Percentiles rank a stretch among this genome's conserved stretches.
Conservation (phyloP, 2,329 filamentous ascomycete genomes). For the Tolypocladium pustulatum region DNA sequence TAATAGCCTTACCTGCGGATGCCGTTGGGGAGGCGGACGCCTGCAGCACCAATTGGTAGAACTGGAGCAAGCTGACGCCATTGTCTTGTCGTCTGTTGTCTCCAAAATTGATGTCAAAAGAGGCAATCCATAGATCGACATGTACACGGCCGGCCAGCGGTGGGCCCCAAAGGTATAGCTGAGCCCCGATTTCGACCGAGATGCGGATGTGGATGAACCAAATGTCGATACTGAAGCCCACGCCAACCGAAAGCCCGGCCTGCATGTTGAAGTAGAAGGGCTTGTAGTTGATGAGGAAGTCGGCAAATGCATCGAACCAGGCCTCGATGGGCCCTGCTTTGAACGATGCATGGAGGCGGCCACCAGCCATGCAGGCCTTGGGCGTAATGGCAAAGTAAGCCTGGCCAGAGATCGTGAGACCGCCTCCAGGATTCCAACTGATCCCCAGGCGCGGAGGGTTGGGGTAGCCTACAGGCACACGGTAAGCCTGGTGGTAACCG, state of each 20-base stretch:
- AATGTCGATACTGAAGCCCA: slow-evolving; percentile 15
- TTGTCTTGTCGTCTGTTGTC: background rate
- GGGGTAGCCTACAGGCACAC: slow-evolving; percentile 23
- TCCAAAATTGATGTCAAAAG: slow-evolving; percentile 14
- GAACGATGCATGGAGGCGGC: slow-evolving; percentile 17
- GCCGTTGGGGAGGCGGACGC: background rate
- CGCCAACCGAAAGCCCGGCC: slow-evolving; percentile 15
- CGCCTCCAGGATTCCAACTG: slow-evolving; percentile 19
- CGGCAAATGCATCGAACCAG: slow-evolving; percentile 26
- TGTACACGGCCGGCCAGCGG: slow-evolving; percentile 11
- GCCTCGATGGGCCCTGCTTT: slow-evolving; percentile 22
- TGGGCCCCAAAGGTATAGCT: slow-evolving; percentile 10
- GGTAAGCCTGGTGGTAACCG: slow-evolving; percentile 30
- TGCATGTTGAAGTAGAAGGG: slow-evolving; percentile 23
- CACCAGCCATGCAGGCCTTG: slow-evolving; percentile 31
- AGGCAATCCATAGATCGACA: slow-evolving; percentile 14
- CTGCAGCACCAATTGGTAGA: background rate
- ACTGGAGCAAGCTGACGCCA: background rate
- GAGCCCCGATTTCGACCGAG: slow-evolving; percentile 8
- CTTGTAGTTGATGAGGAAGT: slow-evolving; percentile 30
- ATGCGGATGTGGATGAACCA: slow-evolving; percentile 13
- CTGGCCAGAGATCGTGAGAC: slow-evolving; percentile 24
- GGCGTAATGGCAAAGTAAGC: slow-evolving; percentile 36
- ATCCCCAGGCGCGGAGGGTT: slow-evolving; percentile 26
- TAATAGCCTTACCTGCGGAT: background rate